Evolutionary conservation across 1,284 basidiomycete species (phyloP).

Genomic region (Leccinum griseonigrum): DNA sequence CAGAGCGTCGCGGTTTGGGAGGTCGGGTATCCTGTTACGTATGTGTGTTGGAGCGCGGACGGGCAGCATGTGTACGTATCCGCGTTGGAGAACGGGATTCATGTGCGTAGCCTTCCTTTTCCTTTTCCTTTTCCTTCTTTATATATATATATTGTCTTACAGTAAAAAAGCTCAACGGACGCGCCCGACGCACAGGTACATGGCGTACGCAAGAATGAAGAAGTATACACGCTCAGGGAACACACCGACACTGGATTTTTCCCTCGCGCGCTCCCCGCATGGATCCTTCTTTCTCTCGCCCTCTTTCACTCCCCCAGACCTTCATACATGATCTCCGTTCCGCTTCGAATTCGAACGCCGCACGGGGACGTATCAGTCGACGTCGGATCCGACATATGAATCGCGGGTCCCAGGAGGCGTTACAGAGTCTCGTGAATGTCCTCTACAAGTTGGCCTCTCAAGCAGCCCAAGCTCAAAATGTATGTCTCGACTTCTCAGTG

Average conservation of each 20-base stretch:
- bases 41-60: conserved; percentile 89
- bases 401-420: background rate
- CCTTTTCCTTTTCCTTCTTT: background rate
- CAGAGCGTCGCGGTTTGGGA: conserved; percentile 77
- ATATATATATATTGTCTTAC: too few species aligned
- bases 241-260: conserved; percentile 84
- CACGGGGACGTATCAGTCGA: background rate
- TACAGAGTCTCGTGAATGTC: background rate
- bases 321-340: conserved; percentile 90
- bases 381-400: background rate
- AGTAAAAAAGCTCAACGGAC: too few species aligned
- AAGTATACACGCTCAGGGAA: conserved; percentile 74
- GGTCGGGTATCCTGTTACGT: conserved; percentile 83
- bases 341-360: background rate
- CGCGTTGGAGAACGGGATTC: conserved; percentile 90
- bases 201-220: conserved; percentile 78
- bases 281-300: conserved; percentile 85
- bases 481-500: background rate
- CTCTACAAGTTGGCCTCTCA: background rate
- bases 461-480: background rate
- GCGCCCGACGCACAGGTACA: conserved; percentile 56
- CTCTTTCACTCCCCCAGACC: conserved; percentile 80
- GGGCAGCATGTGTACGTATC: conserved; percentile 84
- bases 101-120: conserved; percentile 50
- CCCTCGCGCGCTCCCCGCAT: conserved; percentile 84